Evolutionary conservation across 371 early-diverging fungal species (phyloP).

Genomic region (Catenaria anguillulae): DNA sequence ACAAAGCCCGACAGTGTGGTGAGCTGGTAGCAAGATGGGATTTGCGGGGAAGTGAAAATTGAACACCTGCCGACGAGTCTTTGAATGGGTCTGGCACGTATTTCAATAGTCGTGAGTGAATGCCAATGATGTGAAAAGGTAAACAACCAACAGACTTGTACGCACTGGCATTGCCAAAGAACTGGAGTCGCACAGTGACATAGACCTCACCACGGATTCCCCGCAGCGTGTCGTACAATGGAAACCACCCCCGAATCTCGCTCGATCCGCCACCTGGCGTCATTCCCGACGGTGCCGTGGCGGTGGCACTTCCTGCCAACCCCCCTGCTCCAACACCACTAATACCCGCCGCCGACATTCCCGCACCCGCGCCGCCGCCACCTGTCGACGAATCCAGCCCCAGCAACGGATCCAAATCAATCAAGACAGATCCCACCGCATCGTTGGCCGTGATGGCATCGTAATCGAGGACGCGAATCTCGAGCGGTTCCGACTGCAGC

Average conservation of each 20-base stretch:
- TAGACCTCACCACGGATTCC: conserved; percentile 55
- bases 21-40: conserved; percentile 31
- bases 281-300: conserved; percentile 9
- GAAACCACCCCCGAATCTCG: conserved; percentile 59
- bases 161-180: conserved; percentile 57
- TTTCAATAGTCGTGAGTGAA: too few species aligned
- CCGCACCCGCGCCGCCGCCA: background rate
- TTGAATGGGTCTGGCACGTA: conserved; percentile 48
- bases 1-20: conserved; percentile 42
- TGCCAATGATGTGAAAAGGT: too few species aligned
- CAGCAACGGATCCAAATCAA: conserved; percentile 54
- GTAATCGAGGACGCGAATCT: conserved; percentile 55
- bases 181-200: conserved; percentile 45
- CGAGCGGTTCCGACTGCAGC: conserved; percentile 58
- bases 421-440: conserved; percentile 48
- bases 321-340: too few species aligned
- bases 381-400: conserved; percentile 6
- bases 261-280: background rate
- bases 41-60: conserved; percentile 31
- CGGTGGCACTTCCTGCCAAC: background rate
- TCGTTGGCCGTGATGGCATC: conserved; percentile 61
- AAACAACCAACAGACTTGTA: too few species aligned
- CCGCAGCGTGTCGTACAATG: conserved; percentile 45
- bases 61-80: conserved; percentile 43
- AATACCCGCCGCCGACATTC: background rate